Percentiles rank a stretch among this genome's conserved stretches.
These are phyloP conservation scores for Chamaenerion angustifolium DNA, from an alignment of 345 rosid genomes.

Conservation along the genomic window DNA sequence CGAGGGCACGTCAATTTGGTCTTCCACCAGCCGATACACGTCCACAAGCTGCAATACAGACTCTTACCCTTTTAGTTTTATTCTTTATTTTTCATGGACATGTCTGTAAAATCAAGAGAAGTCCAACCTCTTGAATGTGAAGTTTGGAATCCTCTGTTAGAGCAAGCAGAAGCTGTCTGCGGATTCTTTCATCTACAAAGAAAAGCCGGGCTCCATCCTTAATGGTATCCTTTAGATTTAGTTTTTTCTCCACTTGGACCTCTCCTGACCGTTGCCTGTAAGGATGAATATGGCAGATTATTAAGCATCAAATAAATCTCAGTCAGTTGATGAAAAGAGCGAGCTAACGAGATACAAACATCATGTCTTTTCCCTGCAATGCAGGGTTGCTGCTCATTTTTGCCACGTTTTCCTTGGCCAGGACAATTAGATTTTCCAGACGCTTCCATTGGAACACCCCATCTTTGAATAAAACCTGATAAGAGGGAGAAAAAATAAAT, in stretches of 20 bases:
- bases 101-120: not conserved
- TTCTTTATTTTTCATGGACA: no score
- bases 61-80: not conserved
- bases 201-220: slow-evolving; percentile 94
- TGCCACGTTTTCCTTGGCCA: slow-evolving; percentile 90
- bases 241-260: slow-evolving; percentile 32
- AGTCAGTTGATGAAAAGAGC: slow-evolving; percentile 1
- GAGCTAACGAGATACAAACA: slow-evolving; percentile 25
- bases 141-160: slow-evolving; percentile 90
- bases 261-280: slow-evolving; percentile 34
- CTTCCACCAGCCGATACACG: slow-evolving; percentile 77
- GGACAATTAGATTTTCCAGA: slow-evolving; percentile 77
- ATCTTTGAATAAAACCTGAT: slow-evolving; percentile 76
- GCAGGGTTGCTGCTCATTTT: slow-evolving; percentile 92
- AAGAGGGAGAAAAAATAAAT: slow-evolving; percentile 5
- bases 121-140: slow-evolving; percentile 76
- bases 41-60: slow-evolving; percentile 55
- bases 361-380: slow-evolving; percentile 26
- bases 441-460: slow-evolving; percentile 89
- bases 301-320: not conserved
- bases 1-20: slow-evolving; percentile 58
- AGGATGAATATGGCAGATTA: not conserved
- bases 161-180: slow-evolving; percentile 85
- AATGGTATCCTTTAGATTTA: slow-evolving; percentile 77
- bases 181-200: slow-evolving; percentile 68